These are phyloP conservation scores for Monosporozyma siamensis DNA, from an alignment of 805 yeast species.

Conservation along the genomic window DNA sequence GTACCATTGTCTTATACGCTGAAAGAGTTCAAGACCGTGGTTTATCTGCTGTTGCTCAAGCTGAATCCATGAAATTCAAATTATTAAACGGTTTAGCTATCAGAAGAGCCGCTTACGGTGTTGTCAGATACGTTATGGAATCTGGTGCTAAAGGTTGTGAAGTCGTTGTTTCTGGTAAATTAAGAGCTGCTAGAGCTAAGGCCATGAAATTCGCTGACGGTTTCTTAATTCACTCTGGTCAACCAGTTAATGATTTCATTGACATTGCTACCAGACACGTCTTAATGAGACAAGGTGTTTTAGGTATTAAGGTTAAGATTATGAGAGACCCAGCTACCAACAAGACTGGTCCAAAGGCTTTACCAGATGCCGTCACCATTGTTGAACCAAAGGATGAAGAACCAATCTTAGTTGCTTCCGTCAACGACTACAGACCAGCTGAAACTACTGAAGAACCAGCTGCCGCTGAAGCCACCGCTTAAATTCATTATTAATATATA, in stretches of 20 bases:
- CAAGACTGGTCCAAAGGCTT: slow-evolving; percentile 78
- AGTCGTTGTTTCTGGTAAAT: slow-evolving; percentile 98
- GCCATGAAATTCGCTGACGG: slow-evolving; percentile 99
- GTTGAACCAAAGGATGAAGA: slow-evolving; percentile 93
- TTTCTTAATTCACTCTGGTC: slow-evolving; percentile 99
- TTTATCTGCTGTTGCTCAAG: slow-evolving; percentile 98
- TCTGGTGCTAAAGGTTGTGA: slow-evolving; percentile 99
- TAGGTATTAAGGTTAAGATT: slow-evolving; percentile 98
- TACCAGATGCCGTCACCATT: slow-evolving; percentile 92
- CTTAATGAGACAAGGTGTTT: slow-evolving; percentile 98
- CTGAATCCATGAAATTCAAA: slow-evolving; percentile 97
- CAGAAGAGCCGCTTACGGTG: slow-evolving; percentile 99
- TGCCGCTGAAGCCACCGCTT: slow-evolving; percentile 7
- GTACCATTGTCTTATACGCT: slow-evolving; percentile 89
- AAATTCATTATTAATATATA: neutral
- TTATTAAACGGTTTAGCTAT: slow-evolving; percentile 97
- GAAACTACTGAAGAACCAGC: slow-evolving; percentile 15
- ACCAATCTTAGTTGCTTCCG: slow-evolving; percentile 68
- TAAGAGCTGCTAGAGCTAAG: slow-evolving; percentile 99
- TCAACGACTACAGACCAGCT: slow-evolving; percentile 57
- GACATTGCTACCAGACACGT: slow-evolving; percentile 99
- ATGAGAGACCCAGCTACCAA: slow-evolving; percentile 95
- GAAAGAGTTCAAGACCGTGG: slow-evolving; percentile 99
- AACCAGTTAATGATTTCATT: slow-evolving; percentile 97
- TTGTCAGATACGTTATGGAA: slow-evolving; percentile 99